These are phyloP conservation scores for Petasospora rhodanensis DNA, from an alignment of 1,139 yeast genomes.

Conservation along the genomic window DNA sequence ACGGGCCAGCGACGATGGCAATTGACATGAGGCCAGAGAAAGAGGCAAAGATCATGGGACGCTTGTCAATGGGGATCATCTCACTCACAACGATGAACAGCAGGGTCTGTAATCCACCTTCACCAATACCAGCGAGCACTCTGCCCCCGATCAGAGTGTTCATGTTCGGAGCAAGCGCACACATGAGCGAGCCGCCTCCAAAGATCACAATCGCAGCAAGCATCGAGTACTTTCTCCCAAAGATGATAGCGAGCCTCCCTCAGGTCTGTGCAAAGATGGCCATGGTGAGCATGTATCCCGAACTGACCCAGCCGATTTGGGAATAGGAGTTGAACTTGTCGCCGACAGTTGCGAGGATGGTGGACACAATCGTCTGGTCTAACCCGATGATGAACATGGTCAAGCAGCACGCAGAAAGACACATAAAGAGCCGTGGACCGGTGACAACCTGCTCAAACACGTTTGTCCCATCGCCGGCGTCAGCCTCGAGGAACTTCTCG, in stretches of 20 bases:
- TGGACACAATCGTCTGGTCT: slow-evolving; percentile 62
- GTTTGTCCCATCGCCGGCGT: slow-evolving; percentile 17
- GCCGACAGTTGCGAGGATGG: slow-evolving; percentile 53
- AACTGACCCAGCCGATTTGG: slow-evolving; percentile 55
- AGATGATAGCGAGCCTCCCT: slow-evolving; percentile 56
- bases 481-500: slow-evolving; percentile 36
- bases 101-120: slow-evolving; percentile 62
- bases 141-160: slow-evolving; percentile 64
- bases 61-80: slow-evolving; percentile 49
- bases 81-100: slow-evolving; percentile 57
- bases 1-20: slow-evolving; percentile 59
- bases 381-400: slow-evolving; percentile 57
- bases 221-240: slow-evolving; percentile 54
- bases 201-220: slow-evolving; percentile 48
- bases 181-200: slow-evolving; percentile 57
- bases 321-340: slow-evolving; percentile 47
- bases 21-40: slow-evolving; percentile 50
- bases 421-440: slow-evolving; percentile 39
- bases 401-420: slow-evolving; percentile 42
- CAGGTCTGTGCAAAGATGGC: slow-evolving; percentile 52
- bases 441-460: slow-evolving; percentile 43
- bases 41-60: slow-evolving; percentile 47
- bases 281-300: slow-evolving; percentile 57
- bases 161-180: slow-evolving; percentile 55
- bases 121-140: slow-evolving; percentile 67